Base-by-base conservation (phyloP, 805 yeast species). In the Metschnikowia henanensis region DNA sequence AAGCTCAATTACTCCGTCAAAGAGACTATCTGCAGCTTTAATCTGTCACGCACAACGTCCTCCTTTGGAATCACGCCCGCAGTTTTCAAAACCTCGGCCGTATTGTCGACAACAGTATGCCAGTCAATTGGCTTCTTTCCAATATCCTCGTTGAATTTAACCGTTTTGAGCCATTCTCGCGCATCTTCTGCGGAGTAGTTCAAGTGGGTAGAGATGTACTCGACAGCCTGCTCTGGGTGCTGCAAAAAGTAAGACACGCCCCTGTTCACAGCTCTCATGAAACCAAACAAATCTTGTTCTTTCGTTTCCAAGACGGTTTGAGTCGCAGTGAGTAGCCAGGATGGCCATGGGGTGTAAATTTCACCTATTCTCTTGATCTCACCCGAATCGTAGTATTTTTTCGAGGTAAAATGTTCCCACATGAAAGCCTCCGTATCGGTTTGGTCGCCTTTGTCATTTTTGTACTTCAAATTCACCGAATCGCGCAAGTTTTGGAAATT, bases 331-430 rank as follows among this genome's bases (percentile, higher is more conserved):
- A 89, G 74, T 13, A 88, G 91, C 97, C 97, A 90, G 2, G 95
- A 86, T 9, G 97, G 92, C 97, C 97, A 90, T 16, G 97, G 97
- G 0, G 97, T 90, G 65, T 85, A 87, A 45, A 90, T 89, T 52
- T 86, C 87, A 13, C 96, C 97, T 47, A 90, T 81, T 53, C 78
- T 72, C 65, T 85, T 87, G 65, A 91, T 83, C 56, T 89, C 97
- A 17, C 79, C 76, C 43, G 68, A 75, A 57, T 87, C 96, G 62
- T 86, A 88, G 68, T 87, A 90, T 60, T 79, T 80, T 60, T 90
- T 90, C 26, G 91, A 81, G 1, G 97, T 90, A 70, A 90, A 90
- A 64, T 86, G 77, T 59, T 90, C 97, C 97, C 97, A 90, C 96
- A 91, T 86, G 64, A 90, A 90, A 2, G 92, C 95, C 59, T 90